Evolutionary conservation across 2,329 filamentous ascomycete species (phyloP), one percentile per base, ranked within the genome.

Genomic region (Hymenoscyphus repandus): DNA sequence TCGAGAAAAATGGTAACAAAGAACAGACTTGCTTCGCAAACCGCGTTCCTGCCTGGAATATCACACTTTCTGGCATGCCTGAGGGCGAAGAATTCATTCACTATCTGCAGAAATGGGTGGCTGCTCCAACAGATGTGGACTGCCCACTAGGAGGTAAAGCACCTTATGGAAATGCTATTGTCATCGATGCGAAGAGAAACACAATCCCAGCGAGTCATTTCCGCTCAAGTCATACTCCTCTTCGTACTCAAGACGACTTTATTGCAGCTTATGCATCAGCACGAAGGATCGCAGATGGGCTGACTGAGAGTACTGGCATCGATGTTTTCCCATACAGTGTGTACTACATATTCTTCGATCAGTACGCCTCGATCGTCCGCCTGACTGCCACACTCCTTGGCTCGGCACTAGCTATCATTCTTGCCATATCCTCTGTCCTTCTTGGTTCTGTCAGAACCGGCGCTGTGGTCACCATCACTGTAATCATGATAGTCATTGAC

Each of bases 321-420:
- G 84, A 93, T 20, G 85, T 99, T 2, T 99, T 99, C 76, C 90
- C 93, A 0, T 99, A 99, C 73, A 95, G 89, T 60, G 85, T 96
- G 54, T 96, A 96, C 68, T 99, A 99, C 73, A 91, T 99, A 67
- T 99, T 97, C 79, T 99, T 99, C 67, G 93, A 99, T 66, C 93
- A 97, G 67, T 99, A 99, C 65, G 79, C 89, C 5, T 81, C 80
- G 51, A 97, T 99, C 54, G 82, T 95, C 17, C 77, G 79, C 10
- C 77, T 97, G 3, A 91, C 92, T 0, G 85, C 79, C 1, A 82
- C 85, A 0, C 80, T 99, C 1, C 79, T 99, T 30, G 86, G 86
- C 37, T 86, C 88, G 3, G 92, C 90, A 0, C 75, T 97, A 12
- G 88, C 79, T 22, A 88, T 96, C 58, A 95, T 97, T 53, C 86